Conservation (phyloP, 225 moss, liverwort and hornwort genomes). For the Marchantia paleacea region DNA sequence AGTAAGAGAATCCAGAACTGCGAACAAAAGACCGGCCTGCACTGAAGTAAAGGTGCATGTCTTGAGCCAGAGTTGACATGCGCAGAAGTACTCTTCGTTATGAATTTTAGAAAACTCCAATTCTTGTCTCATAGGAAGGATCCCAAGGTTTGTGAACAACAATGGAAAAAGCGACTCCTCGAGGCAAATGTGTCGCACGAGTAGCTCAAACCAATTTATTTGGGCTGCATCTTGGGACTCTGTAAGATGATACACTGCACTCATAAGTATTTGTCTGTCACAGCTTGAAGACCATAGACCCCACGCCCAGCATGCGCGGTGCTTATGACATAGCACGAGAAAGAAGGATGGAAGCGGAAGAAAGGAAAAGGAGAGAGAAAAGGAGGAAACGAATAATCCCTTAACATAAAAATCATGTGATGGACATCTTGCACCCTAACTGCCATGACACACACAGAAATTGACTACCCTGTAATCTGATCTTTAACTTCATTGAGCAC, state of each 20-base stretch:
- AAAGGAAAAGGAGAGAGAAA: no score
- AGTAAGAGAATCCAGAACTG: conserved; percentile 50
- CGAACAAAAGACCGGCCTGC: conserved; percentile 59
- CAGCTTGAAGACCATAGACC: not conserved
- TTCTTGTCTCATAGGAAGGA: conserved; percentile 12
- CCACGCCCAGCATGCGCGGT: not conserved
- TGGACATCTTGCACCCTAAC: no score
- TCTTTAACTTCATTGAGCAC: not conserved
- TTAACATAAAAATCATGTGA: no score
- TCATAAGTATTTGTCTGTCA: no score
- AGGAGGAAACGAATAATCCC: no score
- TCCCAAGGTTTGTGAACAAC: conserved; percentile 58
- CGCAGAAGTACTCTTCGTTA: conserved; percentile 20
- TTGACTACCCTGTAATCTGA: not conserved
- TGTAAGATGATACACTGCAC: not conserved
- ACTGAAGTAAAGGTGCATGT: conserved; percentile 41
- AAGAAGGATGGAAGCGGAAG: no score
- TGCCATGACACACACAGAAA: not conserved
- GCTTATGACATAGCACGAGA: no score
- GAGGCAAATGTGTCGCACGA: conserved; percentile 53
- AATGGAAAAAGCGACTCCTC: conserved; percentile 42
- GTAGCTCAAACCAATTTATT: conserved; percentile 67
- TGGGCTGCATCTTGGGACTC: conserved; percentile 16
- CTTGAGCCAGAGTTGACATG: conserved; percentile 28
- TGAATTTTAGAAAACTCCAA: conserved; percentile 16